Evolutionary conservation across 2,329 filamentous ascomycete genomes (phyloP).

Genomic region (Bipolaris victoriae): DNA sequence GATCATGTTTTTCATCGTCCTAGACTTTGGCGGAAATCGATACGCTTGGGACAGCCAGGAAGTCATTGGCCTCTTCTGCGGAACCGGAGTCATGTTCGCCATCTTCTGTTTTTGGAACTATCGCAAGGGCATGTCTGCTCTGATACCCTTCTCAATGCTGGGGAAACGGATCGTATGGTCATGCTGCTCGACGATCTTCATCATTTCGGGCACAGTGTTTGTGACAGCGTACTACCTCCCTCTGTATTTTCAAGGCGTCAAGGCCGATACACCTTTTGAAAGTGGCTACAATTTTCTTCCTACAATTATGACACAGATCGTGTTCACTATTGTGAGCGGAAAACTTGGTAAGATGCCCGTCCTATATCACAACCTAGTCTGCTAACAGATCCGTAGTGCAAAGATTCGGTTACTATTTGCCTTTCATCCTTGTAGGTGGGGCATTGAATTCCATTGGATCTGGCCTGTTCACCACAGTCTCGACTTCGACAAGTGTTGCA

Average conservation of each 20-base stretch:
- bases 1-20: constrained; percentile 56
- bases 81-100: constrained; percentile 57
- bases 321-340: constrained; percentile 54
- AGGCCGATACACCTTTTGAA: constrained; percentile 53
- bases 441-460: not conserved
- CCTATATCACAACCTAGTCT: not conserved
- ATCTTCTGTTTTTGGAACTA: constrained; percentile 58
- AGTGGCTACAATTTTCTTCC: constrained; percentile 29
- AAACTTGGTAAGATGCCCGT: constrained; percentile 1
- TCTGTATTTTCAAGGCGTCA: constrained; percentile 71
- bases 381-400: constrained; percentile 39
- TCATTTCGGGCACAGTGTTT: constrained; percentile 63
- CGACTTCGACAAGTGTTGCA: not conserved
- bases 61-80: constrained; percentile 59
- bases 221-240: constrained; percentile 71
- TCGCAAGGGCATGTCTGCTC: constrained; percentile 64
- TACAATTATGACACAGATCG: constrained; percentile 21
- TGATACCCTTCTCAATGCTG: constrained; percentile 59
- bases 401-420: constrained; percentile 51
- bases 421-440: constrained; percentile 42
- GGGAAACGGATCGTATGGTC: constrained; percentile 41
- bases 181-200: constrained; percentile 58
- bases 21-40: constrained; percentile 57
- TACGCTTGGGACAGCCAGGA: constrained; percentile 58
- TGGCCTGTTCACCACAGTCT: not conserved